Conservation (phyloP, 148 eudicot species). For the Rhododendron henanense region DNA sequence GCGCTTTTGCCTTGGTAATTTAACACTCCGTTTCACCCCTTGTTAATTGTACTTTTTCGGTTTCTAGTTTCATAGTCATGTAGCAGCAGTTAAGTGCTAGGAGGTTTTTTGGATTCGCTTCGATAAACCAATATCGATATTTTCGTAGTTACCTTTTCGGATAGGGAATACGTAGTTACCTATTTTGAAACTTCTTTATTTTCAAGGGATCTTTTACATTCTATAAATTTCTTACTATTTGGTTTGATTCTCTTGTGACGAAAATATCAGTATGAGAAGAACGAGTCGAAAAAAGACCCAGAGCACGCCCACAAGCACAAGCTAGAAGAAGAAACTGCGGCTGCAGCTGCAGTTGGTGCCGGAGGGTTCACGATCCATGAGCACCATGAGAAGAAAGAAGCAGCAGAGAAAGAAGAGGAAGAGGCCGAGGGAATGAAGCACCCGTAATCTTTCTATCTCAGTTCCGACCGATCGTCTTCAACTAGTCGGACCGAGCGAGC, state of each 20-base stretch:
- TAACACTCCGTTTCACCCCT: neutral
- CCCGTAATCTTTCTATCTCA: slow-evolving; percentile 23
- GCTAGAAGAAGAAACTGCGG: slow-evolving; percentile 45
- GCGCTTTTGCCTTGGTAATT: slow-evolving; percentile 49
- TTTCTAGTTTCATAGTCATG: neutral
- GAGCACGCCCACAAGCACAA: slow-evolving; percentile 60
- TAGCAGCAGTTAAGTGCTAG: neutral
- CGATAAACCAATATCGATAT: no score
- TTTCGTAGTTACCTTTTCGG: no score
- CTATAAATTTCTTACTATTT: neutral
- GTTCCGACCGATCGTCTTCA: neutral
- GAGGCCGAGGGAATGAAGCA: slow-evolving; percentile 37
- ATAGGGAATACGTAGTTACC: no score
- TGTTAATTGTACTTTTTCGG: neutral
- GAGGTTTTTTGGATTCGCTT: neutral
- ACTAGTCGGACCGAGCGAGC: neutral
- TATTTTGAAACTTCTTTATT: no score
- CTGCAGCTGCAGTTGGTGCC: slow-evolving; percentile 42
- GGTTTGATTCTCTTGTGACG: neutral
- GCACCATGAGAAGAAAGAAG: slow-evolving; percentile 60
- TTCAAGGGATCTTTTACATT: neutral
- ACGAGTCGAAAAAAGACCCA: slow-evolving; percentile 53
- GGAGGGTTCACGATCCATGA: slow-evolving; percentile 54
- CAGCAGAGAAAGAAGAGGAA: slow-evolving; percentile 43
- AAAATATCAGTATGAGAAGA: slow-evolving; percentile 42